These are phyloP conservation scores for Neofusicoccum parvum DNA, from an alignment of 2,329 filamentous ascomycete species.

Conservation along the genomic window DNA sequence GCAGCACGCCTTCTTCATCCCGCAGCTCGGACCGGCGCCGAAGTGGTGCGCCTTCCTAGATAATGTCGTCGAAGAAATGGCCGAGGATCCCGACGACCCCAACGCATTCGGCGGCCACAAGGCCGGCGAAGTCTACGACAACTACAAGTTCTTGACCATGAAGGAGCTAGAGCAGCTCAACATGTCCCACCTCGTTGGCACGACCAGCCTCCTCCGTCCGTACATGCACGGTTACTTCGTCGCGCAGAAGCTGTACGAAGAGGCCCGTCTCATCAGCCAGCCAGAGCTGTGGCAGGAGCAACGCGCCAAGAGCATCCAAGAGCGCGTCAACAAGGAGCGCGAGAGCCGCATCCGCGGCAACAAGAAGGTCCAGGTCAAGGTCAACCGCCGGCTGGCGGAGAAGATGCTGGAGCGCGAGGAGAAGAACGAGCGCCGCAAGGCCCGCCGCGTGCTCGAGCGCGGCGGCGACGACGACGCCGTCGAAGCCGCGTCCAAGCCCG, in stretches of 20 bases:
- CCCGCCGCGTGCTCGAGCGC: conserved; percentile 56
- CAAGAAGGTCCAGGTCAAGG: conserved; percentile 88
- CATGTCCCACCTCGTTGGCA: conserved; percentile 85
- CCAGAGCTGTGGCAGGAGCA: conserved; percentile 94
- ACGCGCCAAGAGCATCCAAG: conserved; percentile 83
- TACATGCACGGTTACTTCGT: conserved; percentile 99
- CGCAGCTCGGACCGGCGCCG: conserved; percentile 88
- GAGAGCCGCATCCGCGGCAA: conserved; percentile 89
- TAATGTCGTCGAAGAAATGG: conserved; percentile 98
- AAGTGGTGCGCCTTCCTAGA: conserved; percentile 97
- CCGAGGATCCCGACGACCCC: conserved; percentile 72
- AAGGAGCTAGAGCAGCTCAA: conserved; percentile 84
- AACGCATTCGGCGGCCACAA: conserved; percentile 55
- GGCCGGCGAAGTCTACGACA: conserved; percentile 86
- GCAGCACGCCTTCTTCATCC: conserved; percentile 93
- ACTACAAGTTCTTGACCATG: conserved; percentile 96
- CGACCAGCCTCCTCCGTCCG: conserved; percentile 83
- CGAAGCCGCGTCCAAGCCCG: conserved; percentile 27
- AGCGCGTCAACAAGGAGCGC: conserved; percentile 97
- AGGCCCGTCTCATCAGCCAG: conserved; percentile 88
- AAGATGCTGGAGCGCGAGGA: conserved; percentile 69
- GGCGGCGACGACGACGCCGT: conserved; percentile 57
- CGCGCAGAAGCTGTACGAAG: conserved; percentile 90
- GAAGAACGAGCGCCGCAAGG: conserved; percentile 57
- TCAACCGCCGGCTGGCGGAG: conserved; percentile 77